A percentile compares a stretch with the other conserved stretches of the same genome.
phyloP scores from a whole-genome alignment of 1,284 basidiomycete species.

The Puccinia sorghi region DNA sequence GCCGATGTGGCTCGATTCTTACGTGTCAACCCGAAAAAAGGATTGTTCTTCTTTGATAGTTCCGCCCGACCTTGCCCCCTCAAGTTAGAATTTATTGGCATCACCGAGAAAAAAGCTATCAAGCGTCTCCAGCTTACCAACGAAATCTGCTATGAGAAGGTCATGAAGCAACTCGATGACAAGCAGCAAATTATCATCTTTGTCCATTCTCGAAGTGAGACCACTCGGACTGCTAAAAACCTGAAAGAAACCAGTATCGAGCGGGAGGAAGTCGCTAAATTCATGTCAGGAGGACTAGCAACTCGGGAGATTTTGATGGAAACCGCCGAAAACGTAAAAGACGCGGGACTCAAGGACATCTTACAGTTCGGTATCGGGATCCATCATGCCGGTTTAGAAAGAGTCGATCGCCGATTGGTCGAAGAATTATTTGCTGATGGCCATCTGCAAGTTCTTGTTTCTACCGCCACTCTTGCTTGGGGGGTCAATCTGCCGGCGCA shows the following conservation, averaged over 20 bases:
- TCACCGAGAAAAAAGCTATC: constrained; percentile 99
- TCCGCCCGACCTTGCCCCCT: constrained; percentile 90
- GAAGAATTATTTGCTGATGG: constrained; percentile 94
- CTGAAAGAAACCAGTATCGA: constrained; percentile 93
- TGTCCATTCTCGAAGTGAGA: constrained; percentile 97
- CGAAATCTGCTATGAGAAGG: constrained; percentile 99
- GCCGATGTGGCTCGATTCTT: constrained; percentile 98
- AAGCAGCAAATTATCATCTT: constrained; percentile 87
- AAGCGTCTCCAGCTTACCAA: constrained; percentile 98
- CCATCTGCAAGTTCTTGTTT: constrained; percentile 90
- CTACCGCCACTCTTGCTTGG: constrained; percentile 98
- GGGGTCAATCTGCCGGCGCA: constrained; percentile 98
- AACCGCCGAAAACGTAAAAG: constrained; percentile 80
- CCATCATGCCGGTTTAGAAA: constrained; percentile 98
- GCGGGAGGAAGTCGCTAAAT: constrained; percentile 91
- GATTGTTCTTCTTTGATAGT: constrained; percentile 95
- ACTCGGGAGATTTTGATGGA: constrained; percentile 82
- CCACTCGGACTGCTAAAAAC: constrained; percentile 94
- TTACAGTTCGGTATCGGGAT: constrained; percentile 96
- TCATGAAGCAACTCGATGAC: constrained; percentile 59
- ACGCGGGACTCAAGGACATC: constrained; percentile 80
- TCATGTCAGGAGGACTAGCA: constrained; percentile 86
- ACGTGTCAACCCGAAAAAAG: constrained; percentile 85
- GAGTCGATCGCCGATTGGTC: constrained; percentile 86
- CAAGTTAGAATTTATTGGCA: constrained; percentile 94